Base-by-base conservation (phyloP, 345 rosid genomes). In the Tarenaya hassleriana region DNA sequence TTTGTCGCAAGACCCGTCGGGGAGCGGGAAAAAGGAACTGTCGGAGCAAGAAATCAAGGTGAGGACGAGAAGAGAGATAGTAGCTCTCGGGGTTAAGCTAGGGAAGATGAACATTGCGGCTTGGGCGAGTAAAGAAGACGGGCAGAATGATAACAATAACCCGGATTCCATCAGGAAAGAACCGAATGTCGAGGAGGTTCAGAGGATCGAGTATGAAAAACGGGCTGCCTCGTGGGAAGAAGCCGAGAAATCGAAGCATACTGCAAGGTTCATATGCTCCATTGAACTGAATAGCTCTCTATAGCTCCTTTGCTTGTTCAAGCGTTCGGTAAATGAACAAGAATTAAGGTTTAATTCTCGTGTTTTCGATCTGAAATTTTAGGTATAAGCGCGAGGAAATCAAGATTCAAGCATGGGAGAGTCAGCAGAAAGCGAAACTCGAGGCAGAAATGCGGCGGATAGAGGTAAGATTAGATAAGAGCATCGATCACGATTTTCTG, bases 181-280 rank as follows among this genome's bases (percentile, higher is more conserved):
- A 75, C 44, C 75, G 75, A 19, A 62, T 72, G 16, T 74, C 77
- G 44, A 58, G 73, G 56, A 81, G 72, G 55, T 69, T 34, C 68
- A 38, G 60, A 46, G 61, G 60, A 39, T 64, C 67, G 73, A 63
- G 64, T 63, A 75, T 47, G 88, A 78, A 61, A 67, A 69, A 40
- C 86, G 95, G 60, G 95, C 97, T 4, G 58, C 48, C 7, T 81
- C 86, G 2, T 90, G 97, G 97, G 97, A 90, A 69, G 97, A 86
- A 47, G 94, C 82, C 5, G 97, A 86, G 73, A 90, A 83, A 63
- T 83, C 94, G 9, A 90, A 86, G 56, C 82, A 75, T 51, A 69
- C 67, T 60, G 94, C 97, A 58, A 90, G 97, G 97, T 90, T n/a
- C n/a, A n/a, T n/a, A n/a, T n/a, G n/a, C n/a, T n/a, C n/a, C n/a